Evolutionary conservation across 1,284 basidiomycete genomes (phyloP), one percentile per base, ranked within the genome.

Genomic region (Cryptococcus sp.): DNA sequence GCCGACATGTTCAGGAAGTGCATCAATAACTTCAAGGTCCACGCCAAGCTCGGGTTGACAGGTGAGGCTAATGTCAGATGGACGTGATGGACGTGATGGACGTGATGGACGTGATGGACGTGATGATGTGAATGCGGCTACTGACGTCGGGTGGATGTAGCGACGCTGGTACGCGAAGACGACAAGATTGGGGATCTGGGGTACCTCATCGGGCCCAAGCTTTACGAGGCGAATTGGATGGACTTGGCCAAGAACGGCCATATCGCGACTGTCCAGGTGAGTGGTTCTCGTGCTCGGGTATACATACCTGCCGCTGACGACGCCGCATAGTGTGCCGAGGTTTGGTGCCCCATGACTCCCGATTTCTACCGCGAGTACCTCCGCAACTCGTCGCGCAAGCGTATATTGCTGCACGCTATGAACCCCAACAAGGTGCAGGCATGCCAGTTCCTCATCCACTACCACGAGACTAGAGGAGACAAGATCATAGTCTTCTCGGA

Each of bases 161-260:
- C 95, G 1, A 99, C 96, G 3, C 85, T 98, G 38, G 96, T 99
- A 36, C 89, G 96, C 61, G 96, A 99, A 77, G 96, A 99, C 72
- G 96, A 99, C 76, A 98, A 98, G 80, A 98, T 99, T 68, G 88
- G 90, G 35, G 96, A 99, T 79, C 80, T 99, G 57, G 98, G 98
- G 74, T 98, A 98, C 73, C 89, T 98, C 83, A 98, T 99, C 71
- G 96, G 96, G 1, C 96, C 96, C 4, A 99, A 99, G 79, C 82
- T 99, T 45, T 99, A 98, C 76, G 96, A 99, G 78, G 96, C 96
- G 7, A 99, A 99, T 75, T 99, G 96, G 96, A 98, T 98, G 95
- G 96, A 99, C 77, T 85, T 99, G 64, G 96, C 96, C 35, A 92
- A 92, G 57, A 98, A 98, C 77, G 96, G 96, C 0, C 96, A 99